Evolutionary conservation across 306 rosid genomes (phyloP).

Genomic region (Clitoria ternatea): DNA sequence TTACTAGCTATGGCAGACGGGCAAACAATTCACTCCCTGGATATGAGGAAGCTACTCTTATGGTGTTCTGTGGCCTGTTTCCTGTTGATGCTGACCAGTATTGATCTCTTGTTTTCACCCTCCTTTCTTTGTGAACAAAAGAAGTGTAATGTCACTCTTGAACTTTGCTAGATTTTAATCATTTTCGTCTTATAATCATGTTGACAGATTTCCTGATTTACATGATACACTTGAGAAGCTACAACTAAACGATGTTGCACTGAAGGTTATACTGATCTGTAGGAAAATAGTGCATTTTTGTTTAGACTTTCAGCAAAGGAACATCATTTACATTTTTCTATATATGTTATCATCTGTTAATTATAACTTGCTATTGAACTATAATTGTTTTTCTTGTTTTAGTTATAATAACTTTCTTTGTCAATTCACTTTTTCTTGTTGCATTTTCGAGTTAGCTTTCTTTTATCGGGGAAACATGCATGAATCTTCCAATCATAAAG

Average conservation of each 20-base stretch:
- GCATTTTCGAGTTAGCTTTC: slow-evolving; percentile 11
- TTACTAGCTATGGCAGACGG: slow-evolving; percentile 56
- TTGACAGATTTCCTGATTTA: slow-evolving; percentile 74
- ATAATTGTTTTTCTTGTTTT: background rate
- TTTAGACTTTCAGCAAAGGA: slow-evolving; percentile 9
- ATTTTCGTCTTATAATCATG: background rate
- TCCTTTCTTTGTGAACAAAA: slow-evolving; percentile 13
- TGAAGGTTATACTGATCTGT: slow-evolving; percentile 54
- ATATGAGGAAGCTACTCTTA: slow-evolving; percentile 87
- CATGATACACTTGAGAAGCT: slow-evolving; percentile 97
- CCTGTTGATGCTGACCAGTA: slow-evolving; percentile 99
- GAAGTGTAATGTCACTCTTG: background rate
- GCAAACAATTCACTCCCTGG: slow-evolving; percentile 85
- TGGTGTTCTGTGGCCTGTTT: slow-evolving; percentile 97
- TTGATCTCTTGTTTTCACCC: slow-evolving; percentile 34
- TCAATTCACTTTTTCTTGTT: background rate
- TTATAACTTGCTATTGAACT: background rate
- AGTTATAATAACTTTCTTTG: background rate
- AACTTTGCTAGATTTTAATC: slow-evolving; percentile 16
- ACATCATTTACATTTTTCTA: background rate
- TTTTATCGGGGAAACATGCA: slow-evolving; percentile 9
- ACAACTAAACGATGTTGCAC: slow-evolving; percentile 95
- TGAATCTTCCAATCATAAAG: slow-evolving; percentile 17
- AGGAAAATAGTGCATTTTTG: slow-evolving; percentile 18
- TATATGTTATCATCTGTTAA: background rate